A percentile compares a stretch with the other conserved stretches of the same genome.
phyloP scores from a whole-genome alignment of 129 eudicot genomes.

The Helianthus tuberosus region DNA sequence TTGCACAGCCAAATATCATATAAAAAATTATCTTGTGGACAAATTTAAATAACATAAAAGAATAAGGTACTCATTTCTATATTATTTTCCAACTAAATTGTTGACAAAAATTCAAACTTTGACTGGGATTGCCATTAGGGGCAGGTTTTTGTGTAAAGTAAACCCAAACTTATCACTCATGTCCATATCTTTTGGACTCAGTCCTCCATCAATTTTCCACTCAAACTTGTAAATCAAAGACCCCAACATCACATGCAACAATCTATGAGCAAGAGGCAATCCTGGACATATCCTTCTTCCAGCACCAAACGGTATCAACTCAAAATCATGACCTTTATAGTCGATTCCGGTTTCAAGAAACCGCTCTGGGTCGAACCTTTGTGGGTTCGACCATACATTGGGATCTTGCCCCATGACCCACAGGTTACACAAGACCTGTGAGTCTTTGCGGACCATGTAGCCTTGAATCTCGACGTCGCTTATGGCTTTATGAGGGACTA shows the following conservation, averaged over 20 bases:
- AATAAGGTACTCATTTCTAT: too few species aligned
- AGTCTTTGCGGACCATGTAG: conserved; percentile 40
- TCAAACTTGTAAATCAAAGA: conserved; percentile 38
- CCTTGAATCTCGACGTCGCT: conserved; percentile 41
- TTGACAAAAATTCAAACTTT: conserved; percentile 25
- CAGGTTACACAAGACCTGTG: conserved; percentile 44
- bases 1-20: too few species aligned
- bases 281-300: conserved; percentile 47
- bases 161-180: conserved; percentile 58
- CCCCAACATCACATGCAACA: conserved; percentile 49
- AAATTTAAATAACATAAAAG: neutral
- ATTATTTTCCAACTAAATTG: too few species aligned
- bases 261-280: conserved; percentile 18
- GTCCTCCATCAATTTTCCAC: conserved; percentile 41
- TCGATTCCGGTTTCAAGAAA: conserved; percentile 35
- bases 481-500: conserved; percentile 48
- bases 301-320: conserved; percentile 49
- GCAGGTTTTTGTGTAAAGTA: conserved; percentile 38
- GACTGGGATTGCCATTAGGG: conserved; percentile 41
- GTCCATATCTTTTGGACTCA: conserved; percentile 34
- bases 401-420: conserved; percentile 61
- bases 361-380: conserved; percentile 49
- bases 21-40: too few species aligned
- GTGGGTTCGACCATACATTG: conserved; percentile 22
- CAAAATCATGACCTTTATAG: conserved; percentile 43